phyloP scores from a whole-genome alignment of 805 yeast genomes.

The Sugiyamaella valdiviana region DNA sequence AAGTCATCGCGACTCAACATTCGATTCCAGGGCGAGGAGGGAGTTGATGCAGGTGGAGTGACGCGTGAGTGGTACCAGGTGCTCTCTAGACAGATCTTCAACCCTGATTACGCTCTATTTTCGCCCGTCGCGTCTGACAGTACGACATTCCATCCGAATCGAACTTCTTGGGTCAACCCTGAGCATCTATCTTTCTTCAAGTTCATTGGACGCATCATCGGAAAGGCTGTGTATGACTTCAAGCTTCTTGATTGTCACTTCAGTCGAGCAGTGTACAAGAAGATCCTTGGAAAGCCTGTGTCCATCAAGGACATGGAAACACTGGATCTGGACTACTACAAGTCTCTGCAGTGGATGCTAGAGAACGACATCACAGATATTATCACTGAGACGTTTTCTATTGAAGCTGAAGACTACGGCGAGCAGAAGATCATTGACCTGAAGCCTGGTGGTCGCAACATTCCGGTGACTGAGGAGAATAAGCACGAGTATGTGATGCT shows the following conservation, averaged over 20 bases:
- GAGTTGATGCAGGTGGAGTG: slow-evolving; percentile 97
- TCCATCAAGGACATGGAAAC: slow-evolving; percentile 91
- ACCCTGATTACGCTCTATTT: slow-evolving; percentile 89
- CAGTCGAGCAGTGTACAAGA: slow-evolving; percentile 89
- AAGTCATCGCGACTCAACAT: slow-evolving; percentile 68
- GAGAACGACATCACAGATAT: slow-evolving; percentile 96
- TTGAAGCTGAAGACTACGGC: slow-evolving; percentile 90
- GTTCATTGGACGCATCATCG: slow-evolving; percentile 89
- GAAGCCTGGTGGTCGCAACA: slow-evolving; percentile 71
- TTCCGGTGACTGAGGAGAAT: slow-evolving; percentile 84
- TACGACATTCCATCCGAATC: slow-evolving; percentile 91
- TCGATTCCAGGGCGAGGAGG: slow-evolving; percentile 87
- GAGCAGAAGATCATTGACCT: slow-evolving; percentile 79
- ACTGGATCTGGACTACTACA: slow-evolving; percentile 84
- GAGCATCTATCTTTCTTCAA: slow-evolving; percentile 90
- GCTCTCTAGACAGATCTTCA: slow-evolving; percentile 87
- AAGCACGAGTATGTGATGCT: slow-evolving; percentile 81
- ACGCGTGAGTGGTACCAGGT: slow-evolving; percentile 98
- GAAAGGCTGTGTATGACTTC: slow-evolving; percentile 86
- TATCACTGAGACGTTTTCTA: slow-evolving; percentile 88
- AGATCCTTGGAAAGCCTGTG: slow-evolving; percentile 70
- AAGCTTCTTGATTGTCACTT: slow-evolving; percentile 89
- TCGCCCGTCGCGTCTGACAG: slow-evolving; percentile 86
- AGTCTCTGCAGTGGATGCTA: slow-evolving; percentile 90
- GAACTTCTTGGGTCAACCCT: slow-evolving; percentile 87